Evolutionary conservation across 768 basidiomycete genomes (phyloP).

Genomic region (Phaffia tasmanica): DNA sequence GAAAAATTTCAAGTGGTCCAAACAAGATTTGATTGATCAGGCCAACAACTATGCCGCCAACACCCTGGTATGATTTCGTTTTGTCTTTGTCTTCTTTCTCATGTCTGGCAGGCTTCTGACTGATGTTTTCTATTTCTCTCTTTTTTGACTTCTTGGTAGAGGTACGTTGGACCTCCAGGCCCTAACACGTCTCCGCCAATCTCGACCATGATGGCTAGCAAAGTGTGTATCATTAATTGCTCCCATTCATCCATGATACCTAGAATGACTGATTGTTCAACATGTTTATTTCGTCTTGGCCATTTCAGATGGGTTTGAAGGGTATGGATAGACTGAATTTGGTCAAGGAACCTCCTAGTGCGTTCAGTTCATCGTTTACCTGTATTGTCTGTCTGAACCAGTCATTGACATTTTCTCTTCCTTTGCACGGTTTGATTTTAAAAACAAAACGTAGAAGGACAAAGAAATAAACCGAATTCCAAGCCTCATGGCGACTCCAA

Average conservation of each 20-base stretch:
- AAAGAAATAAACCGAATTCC: conserved; percentile 1
- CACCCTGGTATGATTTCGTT: conserved; percentile 17
- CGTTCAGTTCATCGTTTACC: conserved; percentile 18
- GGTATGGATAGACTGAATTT: conserved; percentile 35
- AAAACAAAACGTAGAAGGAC: conserved; percentile 6
- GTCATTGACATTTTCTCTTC: conserved; percentile 30
- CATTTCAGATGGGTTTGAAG: conserved; percentile 42
- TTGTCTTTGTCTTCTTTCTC: neutral
- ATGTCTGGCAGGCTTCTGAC: too few relatives aligned
- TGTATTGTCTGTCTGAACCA: conserved; percentile 23
- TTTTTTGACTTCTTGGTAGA: neutral
- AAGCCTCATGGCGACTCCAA: neutral
- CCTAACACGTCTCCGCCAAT: conserved; percentile 38
- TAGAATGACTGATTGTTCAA: too few relatives aligned
- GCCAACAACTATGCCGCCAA: conserved; percentile 37
- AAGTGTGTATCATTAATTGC: conserved; percentile 18
- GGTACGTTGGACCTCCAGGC: conserved; percentile 34
- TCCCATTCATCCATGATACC: too few relatives aligned
- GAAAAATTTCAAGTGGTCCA: conserved; percentile 41
- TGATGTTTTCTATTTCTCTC: neutral
- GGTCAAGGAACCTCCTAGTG: conserved; percentile 30
- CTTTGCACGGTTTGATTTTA: neutral
- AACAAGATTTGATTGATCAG: conserved; percentile 40
- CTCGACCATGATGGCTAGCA: conserved; percentile 44
- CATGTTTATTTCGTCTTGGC: too few relatives aligned